These are phyloP conservation scores for Begonia peltatifolia DNA, from an alignment of 306 rosid species.

Conservation along the genomic window DNA sequence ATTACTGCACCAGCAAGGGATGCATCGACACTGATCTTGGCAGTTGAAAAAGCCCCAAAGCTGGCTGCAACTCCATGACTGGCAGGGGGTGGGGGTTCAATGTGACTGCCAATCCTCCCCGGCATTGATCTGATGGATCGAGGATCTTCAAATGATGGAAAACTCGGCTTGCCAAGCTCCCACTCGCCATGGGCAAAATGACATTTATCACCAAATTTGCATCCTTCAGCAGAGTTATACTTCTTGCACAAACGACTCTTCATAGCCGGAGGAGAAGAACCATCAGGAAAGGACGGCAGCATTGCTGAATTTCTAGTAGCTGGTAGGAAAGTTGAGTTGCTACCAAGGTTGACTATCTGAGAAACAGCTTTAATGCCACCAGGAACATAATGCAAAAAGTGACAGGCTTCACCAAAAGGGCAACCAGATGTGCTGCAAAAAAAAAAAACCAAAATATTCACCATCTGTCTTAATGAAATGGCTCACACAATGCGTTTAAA, in stretches of 20 bases:
- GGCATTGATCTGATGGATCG: constrained; percentile 25
- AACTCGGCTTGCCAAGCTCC: constrained; percentile 69
- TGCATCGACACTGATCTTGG: constrained; percentile 69
- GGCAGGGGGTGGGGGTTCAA: constrained; percentile 24
- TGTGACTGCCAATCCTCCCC: constrained; percentile 40
- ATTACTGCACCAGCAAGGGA: constrained; percentile 77
- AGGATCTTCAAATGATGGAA: constrained; percentile 46
- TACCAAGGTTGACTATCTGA: constrained; percentile 46
- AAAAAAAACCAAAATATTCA: constrained; percentile 3
- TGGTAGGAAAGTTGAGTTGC: constrained; percentile 36
- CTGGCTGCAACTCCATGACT: constrained; percentile 47
- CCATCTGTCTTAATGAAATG: too few relatives aligned
- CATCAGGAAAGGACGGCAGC: constrained; percentile 59
- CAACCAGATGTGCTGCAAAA: constrained; percentile 85
- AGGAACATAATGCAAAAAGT: constrained; percentile 73
- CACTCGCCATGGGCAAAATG: constrained; percentile 68
- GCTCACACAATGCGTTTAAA: too few relatives aligned
- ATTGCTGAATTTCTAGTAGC: constrained; percentile 28
- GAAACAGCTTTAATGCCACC: constrained; percentile 70
- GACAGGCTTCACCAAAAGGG: constrained; percentile 89
- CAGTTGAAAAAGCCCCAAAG: constrained; percentile 71
- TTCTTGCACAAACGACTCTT: constrained; percentile 78
- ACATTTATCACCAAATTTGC: constrained; percentile 81
- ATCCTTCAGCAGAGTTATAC: constrained; percentile 67
- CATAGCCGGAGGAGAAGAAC: constrained; percentile 58